A percentile compares a stretch with the other conserved stretches of the same genome.
Evolutionary conservation across 345 rosid species (phyloP).

Genomic region (Arabidopsis suecica): DNA sequence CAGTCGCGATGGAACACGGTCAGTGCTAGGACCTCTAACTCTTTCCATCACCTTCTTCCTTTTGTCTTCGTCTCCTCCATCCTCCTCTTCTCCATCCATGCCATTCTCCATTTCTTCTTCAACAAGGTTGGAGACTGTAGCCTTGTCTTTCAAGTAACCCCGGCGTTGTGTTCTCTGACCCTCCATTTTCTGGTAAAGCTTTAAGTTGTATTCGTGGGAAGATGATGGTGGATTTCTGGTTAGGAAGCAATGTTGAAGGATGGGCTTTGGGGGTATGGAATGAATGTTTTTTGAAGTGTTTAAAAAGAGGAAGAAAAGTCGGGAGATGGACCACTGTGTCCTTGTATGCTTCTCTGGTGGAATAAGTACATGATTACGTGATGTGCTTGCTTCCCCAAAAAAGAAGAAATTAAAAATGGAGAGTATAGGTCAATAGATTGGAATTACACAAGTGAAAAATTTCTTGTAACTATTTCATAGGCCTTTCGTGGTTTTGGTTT

Average conservation of each 20-base stretch:
- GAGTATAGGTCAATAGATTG: conserved; percentile 10
- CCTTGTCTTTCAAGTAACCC: conserved; percentile 48
- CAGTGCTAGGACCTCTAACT: conserved; percentile 34
- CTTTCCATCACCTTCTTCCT: conserved; percentile 32
- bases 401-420: not conserved
- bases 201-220: conserved; percentile 8
- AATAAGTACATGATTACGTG: conserved; percentile 47
- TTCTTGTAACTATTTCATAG: conserved; percentile 21
- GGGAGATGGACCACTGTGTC: conserved; percentile 47
- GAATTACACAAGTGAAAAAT: not conserved
- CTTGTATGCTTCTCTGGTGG: conserved; percentile 48
- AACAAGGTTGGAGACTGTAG: conserved; percentile 41
- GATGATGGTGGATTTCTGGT: conserved; percentile 22
- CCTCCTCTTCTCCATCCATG: conserved; percentile 61
- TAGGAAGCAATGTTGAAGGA: conserved; percentile 21
- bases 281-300: conserved; percentile 38
- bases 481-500: conserved; percentile 34
- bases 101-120: conserved; percentile 51
- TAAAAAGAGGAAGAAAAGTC: conserved; percentile 43
- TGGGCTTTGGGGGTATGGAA: conserved; percentile 32
- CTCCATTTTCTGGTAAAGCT: conserved; percentile 46
- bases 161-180: conserved; percentile 44
- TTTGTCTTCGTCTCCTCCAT: conserved; percentile 46
- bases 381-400: conserved; percentile 31
- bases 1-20: conserved; percentile 48